Evolutionary conservation across 1,284 basidiomycete genomes (phyloP).

Genomic region (Neolentinus lepideus): DNA sequence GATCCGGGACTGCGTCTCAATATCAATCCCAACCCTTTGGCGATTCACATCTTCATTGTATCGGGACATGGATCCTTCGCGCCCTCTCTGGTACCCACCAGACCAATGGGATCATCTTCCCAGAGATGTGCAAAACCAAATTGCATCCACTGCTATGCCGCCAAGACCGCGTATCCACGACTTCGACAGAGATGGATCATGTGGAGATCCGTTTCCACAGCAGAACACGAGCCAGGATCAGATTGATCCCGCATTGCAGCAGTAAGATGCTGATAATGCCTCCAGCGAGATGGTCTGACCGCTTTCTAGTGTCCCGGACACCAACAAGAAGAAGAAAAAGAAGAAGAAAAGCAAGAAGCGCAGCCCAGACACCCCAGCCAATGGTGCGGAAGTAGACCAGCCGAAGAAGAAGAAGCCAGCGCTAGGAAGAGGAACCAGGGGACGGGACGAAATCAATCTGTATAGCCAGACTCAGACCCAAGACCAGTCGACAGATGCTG

Average conservation of each 20-base stretch:
- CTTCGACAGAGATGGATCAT: neutral
- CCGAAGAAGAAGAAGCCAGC: neutral
- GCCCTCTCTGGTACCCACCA: neutral
- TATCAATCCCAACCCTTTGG: no score
- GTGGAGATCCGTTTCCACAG: neutral
- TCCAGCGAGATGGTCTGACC: neutral
- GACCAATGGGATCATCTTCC: neutral
- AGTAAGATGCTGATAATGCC: neutral
- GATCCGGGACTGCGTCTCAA: no score
- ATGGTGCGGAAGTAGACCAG: neutral
- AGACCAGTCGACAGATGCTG: neutral
- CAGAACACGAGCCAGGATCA: neutral
- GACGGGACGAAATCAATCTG: neutral
- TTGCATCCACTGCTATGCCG: neutral
- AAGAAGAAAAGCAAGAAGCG: neutral
- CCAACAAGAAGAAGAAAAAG: neutral
- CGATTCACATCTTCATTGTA: neutral
- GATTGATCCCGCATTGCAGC: neutral
- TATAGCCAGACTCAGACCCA: neutral
- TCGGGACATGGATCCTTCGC: neutral
- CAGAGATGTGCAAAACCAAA: neutral
- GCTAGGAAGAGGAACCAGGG: neutral
- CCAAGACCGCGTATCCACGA: neutral
- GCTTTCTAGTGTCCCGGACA: neutral
- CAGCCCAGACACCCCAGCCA: neutral